Base-by-base conservation (phyloP, 163 green algal species). In the Chlamydomonas reinhardtii region DNA sequence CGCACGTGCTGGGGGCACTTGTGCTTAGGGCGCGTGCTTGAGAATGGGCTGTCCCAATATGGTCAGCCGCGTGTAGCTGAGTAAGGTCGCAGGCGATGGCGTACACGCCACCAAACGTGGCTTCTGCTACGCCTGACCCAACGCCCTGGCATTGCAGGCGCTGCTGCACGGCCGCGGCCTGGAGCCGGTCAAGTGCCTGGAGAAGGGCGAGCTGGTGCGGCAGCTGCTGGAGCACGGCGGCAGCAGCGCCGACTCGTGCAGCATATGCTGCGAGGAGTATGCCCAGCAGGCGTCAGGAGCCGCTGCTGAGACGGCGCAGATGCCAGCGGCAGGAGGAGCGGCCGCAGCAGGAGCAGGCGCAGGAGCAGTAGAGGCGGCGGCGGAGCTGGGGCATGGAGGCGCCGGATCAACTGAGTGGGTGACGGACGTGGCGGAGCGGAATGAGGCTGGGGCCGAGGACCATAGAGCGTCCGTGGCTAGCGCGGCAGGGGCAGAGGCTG, bases 181-280 rank as follows among this genome's bases (percentile, higher is more conserved):
- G 27, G 52, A 88, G 25, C 66, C 68, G 9, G 39, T 62, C 11
- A 34, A 68, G 62, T 91, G 78, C 61, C 12, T 91, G 35, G 88
- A 92, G 68, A 92, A 92, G 73, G 32, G 34, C 17, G 88, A 90
- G 54, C 68, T 92, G 54, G 56, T 92, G 19, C 43, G 75, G 5
- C 61, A 84, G 56, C 76, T 89, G 56, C 64, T 90, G 31, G 73
- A 89, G 61, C 62, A 74, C 11, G 79, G 73, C 9, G 85, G 80
- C 66, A 89, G 78, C 31, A 85, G 66, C 27, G 78, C 78, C 35
- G 27, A 78, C 32, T 87, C 84, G 9, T 96, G 94, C 86, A 88
- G 71, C 73, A 92, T 96, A 12, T 96, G 94, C 90, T 95, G 85
- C 54, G 94, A 96, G 52, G 94, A 97, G 39, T 96, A 96, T 70